Evolutionary conservation across 306 rosid species (phyloP).

Genomic region (Geum urbanum): DNA sequence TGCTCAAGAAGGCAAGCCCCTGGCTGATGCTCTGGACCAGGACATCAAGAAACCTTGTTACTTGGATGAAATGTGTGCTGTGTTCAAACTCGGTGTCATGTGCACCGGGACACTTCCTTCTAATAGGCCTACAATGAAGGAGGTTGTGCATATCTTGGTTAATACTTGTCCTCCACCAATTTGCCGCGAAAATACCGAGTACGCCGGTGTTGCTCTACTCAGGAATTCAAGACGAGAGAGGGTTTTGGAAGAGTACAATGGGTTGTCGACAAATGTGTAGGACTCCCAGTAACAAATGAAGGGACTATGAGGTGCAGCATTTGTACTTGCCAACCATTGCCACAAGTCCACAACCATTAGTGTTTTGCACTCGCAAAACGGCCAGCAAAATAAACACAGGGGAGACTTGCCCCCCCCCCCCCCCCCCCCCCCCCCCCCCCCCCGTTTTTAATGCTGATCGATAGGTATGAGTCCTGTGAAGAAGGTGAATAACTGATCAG

Average conservation of each 20-base stretch:
- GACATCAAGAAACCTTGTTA: constrained; percentile 43
- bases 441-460: no score
- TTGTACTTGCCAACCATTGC: no score
- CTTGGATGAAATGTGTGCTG: constrained; percentile 47
- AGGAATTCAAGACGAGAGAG: constrained; percentile 39
- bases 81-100: constrained; percentile 57
- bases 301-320: no score
- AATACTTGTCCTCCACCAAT: constrained; percentile 12
- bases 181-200: constrained; percentile 23
- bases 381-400: no score
- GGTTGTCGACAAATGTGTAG: constrained; percentile 10
- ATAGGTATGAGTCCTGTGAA: no score
- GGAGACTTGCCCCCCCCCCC: no score
- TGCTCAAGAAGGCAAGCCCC: constrained; percentile 30
- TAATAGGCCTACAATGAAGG: constrained; percentile 70
- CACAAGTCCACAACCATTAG: no score
- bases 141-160: constrained; percentile 45
- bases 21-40: constrained; percentile 51
- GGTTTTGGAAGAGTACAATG: constrained; percentile 28
- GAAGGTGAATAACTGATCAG: no score
- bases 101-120: constrained; percentile 52
- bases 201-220: constrained; percentile 47
- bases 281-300: not conserved
- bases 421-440: no score
- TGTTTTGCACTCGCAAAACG: no score